Base-by-base conservation (phyloP, 192 early-diverging fungal species). In the Jimgerdemannia lactiflua region DNA sequence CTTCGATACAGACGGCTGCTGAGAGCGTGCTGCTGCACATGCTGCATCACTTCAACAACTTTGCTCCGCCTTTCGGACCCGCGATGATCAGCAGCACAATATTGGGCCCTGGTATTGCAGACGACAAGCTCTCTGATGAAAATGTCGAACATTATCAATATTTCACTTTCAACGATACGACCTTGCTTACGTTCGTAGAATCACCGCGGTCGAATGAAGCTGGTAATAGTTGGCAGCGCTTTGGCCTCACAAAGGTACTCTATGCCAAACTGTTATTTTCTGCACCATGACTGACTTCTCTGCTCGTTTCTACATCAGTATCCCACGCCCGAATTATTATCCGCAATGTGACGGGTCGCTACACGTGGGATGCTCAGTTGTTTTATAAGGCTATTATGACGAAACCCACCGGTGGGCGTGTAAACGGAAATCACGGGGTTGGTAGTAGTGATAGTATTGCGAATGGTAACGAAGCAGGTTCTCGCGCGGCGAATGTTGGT, bases 321-420 rank as follows among this genome's bases (percentile, higher is more conserved):
- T 76, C 84, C 2, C 77, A 87, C 43, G 81, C 86, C 9, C 84
- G 93, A 29, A 75, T 94, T 18, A 86, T 93, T 40, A 78, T 95
- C 41, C 86, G 95, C 65, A 89, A 96, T 74, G 83, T 90, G 64
- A 93, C 92, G 10, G 95, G 95, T 4, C 85, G 91, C 29, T 96
- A 94, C 81, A 83, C 86, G 3, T 96, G 95, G 95, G 94, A 96
- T 71, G 84, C 85, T 7, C 81, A 87, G 44, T 73, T 93, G n/a
- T 94, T 94, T 79, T 93, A 89, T 78, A 84, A 89, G 10, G 77
- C 78, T 67, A 66, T 76, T 69, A 19, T 20, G 40, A 20, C 67
- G 6, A 29, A 29, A 29, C 19, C 67, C 67, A 68, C 6, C 19
- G 6, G 19, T 19, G 19, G 9, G 18, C 6, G 49, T 6, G 49